Conservation (phyloP, 805 yeast species). For the Aciculoconidium aculeatum region DNA sequence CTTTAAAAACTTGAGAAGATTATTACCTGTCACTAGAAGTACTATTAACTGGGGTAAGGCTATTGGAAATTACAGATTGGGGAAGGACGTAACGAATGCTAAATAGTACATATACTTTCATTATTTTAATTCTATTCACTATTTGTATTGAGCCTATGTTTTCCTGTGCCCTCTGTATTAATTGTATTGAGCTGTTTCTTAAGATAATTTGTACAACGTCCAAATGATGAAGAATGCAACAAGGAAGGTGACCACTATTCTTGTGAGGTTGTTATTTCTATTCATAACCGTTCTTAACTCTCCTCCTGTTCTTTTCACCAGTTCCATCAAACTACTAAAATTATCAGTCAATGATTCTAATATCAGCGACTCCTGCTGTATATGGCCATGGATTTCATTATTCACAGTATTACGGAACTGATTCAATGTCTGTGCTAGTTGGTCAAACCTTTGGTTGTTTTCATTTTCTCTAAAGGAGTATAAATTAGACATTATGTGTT, state of each 20-base stretch:
- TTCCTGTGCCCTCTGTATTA: no score
- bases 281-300: constrained; percentile 36
- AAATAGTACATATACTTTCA: constrained; percentile 7
- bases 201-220: constrained; percentile 32
- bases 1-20: constrained; percentile 83
- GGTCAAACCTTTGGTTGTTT: constrained; percentile 38
- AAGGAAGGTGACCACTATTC: constrained; percentile 31
- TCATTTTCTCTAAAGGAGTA: constrained; percentile 39
- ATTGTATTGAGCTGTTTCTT: no score
- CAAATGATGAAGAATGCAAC: constrained; percentile 30
- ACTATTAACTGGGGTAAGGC: constrained; percentile 95
- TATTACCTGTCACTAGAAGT: constrained; percentile 85
- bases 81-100: constrained; percentile 61
- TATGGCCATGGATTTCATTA: constrained; percentile 35
- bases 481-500: constrained; percentile 22
- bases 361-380: constrained; percentile 35
- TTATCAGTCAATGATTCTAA: constrained; percentile 35
- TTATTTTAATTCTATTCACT: constrained; percentile 1
- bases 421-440: constrained; percentile 36
- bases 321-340: constrained; percentile 31
- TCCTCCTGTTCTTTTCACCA: constrained; percentile 36
- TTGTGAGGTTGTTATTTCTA: constrained; percentile 35
- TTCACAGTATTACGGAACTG: constrained; percentile 39
- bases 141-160: no score
- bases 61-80: constrained; percentile 82